Base-by-base conservation (phyloP, 805 yeast species). In the Teunomyces barrocoloradensis region DNA sequence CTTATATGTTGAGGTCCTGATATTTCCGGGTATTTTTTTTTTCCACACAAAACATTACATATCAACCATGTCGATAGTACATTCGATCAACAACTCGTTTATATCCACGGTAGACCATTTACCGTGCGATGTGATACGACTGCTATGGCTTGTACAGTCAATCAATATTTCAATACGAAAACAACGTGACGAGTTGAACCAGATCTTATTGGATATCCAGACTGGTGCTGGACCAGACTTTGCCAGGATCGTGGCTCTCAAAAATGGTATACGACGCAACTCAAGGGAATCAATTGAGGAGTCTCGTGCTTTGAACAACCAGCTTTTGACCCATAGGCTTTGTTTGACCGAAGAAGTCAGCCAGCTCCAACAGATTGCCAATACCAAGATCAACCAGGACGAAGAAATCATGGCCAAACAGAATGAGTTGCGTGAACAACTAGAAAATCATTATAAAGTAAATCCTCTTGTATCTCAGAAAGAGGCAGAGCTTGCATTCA, bases 101-200 rank as follows among this genome's bases (percentile, higher is more conserved):
- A 65, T 73, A 28, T 63, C 75, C 18, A 71, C 75, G 4, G 59
- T 72, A 7, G 78, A 73, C 49, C 78, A 73, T 50, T 57, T 73
- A 32, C 77, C 78, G 21, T 65, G 75, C 46, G 78, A 73, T 47
- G 57, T 73, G 3, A 61, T 72, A 36, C 66, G 78, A 42, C 68
- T 75, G 6, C 54, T 72, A 7, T 73, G 78, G 78, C 54, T 71
- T 13, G 61, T 73, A 3, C 78, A 73, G 45, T 53, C 66, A 11
- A 62, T 71, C 43, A 73, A 72, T 45, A 53, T 69, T 17, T 43
- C 56, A 7, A 56, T 63, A 3, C 61, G 57, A 20, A 59, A 62
- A 44, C 48, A 45, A 20, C 35, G 43, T n/a, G 27, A 11, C 9
- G 43, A 43, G 13, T 44, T 53, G 30, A 34, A 48, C 21, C 46